Conservation (phyloP, 768 basidiomycete genomes). For the Xerocomus potaroensis region DNA sequence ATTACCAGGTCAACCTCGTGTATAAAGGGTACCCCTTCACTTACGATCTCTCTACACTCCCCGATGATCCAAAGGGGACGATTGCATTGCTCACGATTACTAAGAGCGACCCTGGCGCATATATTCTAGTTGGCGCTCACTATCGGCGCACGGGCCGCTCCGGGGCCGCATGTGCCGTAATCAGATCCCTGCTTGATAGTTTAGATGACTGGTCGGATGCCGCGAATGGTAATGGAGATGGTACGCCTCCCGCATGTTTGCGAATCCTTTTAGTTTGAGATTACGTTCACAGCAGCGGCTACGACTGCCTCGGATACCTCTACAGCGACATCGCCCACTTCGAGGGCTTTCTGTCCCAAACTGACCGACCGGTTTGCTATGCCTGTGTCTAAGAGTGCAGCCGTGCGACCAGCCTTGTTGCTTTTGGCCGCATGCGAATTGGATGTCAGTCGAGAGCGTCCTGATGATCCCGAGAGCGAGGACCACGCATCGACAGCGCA, state of each 20-base stretch:
- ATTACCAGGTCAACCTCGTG: constrained; percentile 20
- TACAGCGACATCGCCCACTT: constrained; percentile 5
- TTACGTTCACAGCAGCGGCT: constrained; percentile 9
- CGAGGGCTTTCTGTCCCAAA: constrained; percentile 8
- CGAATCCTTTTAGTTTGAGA: constrained; percentile 13
- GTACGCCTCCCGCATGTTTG: constrained; percentile 19
- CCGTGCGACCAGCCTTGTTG: constrained; percentile 26
- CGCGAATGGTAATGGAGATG: constrained; percentile 23
- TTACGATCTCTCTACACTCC: constrained; percentile 27
- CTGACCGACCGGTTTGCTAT: constrained; percentile 2
- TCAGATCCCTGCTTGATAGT: constrained; percentile 22
- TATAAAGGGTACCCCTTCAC: constrained; percentile 27
- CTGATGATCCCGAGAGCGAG: constrained; percentile 16
- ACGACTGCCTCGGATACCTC: constrained; percentile 7
- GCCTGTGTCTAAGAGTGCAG: constrained; percentile 12
- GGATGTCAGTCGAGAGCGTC: constrained; percentile 28
- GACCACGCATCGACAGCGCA: constrained; percentile 21
- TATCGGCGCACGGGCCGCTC: constrained; percentile 32
- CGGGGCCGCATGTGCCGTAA: constrained; percentile 26
- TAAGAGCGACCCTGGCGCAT: constrained; percentile 30
- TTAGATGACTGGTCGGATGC: constrained; percentile 4
- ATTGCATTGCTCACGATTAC: constrained; percentile 26
- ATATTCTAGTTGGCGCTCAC: constrained; percentile 29
- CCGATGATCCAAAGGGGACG: constrained; percentile 27
- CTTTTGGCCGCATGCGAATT: constrained; percentile 32